Percentiles rank a stretch among this genome's conserved stretches.
Conservation (phyloP, 2,329 filamentous ascomycete species). For the Phaeophleospora eucalypticola region DNA sequence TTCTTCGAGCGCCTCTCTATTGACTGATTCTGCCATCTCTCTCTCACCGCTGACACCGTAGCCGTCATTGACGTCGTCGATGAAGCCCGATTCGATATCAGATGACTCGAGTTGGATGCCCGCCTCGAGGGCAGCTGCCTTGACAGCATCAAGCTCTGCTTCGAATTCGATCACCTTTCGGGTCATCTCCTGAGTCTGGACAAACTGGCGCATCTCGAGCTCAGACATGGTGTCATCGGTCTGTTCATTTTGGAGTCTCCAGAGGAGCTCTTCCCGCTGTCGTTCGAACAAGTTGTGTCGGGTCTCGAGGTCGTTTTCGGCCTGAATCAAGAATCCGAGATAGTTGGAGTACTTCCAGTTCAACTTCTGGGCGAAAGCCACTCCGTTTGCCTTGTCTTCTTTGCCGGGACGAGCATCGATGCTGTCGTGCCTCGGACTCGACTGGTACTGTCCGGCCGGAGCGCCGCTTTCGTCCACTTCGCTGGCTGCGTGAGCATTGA, state of each 20-base stretch:
- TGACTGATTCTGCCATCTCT: background rate
- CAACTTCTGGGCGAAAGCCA: too few species aligned
- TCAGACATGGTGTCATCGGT: background rate
- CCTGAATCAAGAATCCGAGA: background rate
- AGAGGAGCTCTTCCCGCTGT: background rate
- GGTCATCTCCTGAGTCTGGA: constrained; percentile 2
- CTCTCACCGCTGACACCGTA: constrained; percentile 3
- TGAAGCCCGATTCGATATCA: constrained; percentile 1
- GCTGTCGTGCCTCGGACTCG: too few species aligned
- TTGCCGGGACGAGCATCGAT: too few species aligned
- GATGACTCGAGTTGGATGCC: background rate
- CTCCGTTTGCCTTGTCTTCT: background rate
- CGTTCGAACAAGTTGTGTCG: background rate
- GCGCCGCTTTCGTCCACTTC: too few species aligned
- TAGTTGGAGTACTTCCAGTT: too few species aligned
- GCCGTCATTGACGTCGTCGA: constrained; percentile 3
- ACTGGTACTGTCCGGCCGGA: too few species aligned
- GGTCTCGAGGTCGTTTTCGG: background rate
- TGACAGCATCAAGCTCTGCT: background rate
- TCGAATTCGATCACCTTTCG: background rate
- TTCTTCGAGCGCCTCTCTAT: background rate
- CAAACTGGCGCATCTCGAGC: background rate
- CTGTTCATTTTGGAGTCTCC: too few species aligned
- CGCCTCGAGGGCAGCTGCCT: constrained; percentile 1
- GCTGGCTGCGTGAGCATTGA: too few species aligned